These are phyloP conservation scores for Chenopodium suecicum DNA, from an alignment of 148 eudicot genomes.

Conservation along the genomic window DNA sequence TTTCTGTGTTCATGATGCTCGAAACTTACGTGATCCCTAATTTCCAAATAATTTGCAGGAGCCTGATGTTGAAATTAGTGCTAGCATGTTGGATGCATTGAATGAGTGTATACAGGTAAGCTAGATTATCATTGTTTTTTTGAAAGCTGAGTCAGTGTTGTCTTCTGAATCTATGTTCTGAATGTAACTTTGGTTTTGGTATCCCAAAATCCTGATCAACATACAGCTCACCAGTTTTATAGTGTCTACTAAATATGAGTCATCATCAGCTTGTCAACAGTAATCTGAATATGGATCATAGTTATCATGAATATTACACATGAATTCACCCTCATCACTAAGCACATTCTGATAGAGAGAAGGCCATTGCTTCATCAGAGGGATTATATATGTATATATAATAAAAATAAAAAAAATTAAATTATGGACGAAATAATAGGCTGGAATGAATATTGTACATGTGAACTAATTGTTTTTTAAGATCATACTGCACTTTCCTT, in stretches of 20 bases:
- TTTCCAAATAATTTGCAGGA: conserved; percentile 54
- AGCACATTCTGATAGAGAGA: background rate
- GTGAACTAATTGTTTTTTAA: background rate
- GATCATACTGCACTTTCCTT: background rate
- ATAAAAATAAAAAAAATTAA: background rate
- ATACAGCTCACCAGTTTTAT: too few species aligned
- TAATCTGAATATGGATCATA: too few species aligned
- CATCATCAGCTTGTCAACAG: too few species aligned
- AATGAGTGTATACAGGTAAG: conserved; percentile 93
- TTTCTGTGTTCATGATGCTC: conserved; percentile 6
- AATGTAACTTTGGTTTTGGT: background rate
- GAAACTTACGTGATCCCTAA: background rate
- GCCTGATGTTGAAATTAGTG: conserved; percentile 95
- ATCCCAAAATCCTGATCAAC: background rate
- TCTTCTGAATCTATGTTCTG: background rate
- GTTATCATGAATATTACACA: too few species aligned
- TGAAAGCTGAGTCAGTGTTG: background rate
- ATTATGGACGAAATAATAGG: background rate
- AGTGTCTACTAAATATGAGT: too few species aligned
- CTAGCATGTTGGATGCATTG: conserved; percentile 85
- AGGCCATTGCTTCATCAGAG: background rate
- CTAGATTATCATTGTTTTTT: background rate
- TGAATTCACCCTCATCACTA: too few species aligned
- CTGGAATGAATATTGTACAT: background rate
- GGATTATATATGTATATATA: background rate